Percentiles rank a stretch among this genome's conserved stretches.
Evolutionary conservation across 1,284 basidiomycete species (phyloP).

Genomic region (Irpex lacteus): DNA sequence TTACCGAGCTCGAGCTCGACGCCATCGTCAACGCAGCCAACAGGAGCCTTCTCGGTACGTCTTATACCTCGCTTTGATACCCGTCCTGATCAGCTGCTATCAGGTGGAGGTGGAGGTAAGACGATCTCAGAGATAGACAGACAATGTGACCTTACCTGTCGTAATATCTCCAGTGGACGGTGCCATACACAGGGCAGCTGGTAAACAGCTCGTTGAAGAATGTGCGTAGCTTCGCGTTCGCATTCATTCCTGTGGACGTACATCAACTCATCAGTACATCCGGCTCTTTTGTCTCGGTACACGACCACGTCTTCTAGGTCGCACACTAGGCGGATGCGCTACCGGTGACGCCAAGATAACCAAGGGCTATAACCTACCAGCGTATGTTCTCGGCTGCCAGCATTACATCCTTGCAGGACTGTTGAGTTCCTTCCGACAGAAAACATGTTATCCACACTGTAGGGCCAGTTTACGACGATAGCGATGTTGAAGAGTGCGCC

Average conservation of each 20-base stretch:
- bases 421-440: constrained; percentile 30
- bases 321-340: constrained; percentile 68
- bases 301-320: constrained; percentile 40
- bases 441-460: constrained; percentile 88
- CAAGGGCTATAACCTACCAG: constrained; percentile 64
- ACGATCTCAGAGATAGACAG: not conserved
- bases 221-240: constrained; percentile 43
- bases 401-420: not conserved
- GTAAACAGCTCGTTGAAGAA: constrained; percentile 68
- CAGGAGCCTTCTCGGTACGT: constrained; percentile 65
- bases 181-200: constrained; percentile 86
- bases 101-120: constrained; percentile 72
- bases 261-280: not conserved
- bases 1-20: constrained; percentile 71
- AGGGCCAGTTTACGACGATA: constrained; percentile 72
- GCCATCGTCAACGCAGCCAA: constrained; percentile 91
- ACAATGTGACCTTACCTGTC: constrained; percentile 3
- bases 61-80: constrained; percentile 5
- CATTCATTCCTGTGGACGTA: not conserved
- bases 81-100: constrained; percentile 7
- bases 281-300: not conserved
- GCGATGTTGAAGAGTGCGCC: constrained; percentile 43
- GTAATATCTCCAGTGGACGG: constrained; percentile 62
- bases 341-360: constrained; percentile 88
- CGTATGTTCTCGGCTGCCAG: constrained; percentile 41